These are phyloP conservation scores for Rhinocladiella mackenziei DNA, from an alignment of 2,329 filamentous ascomycete species.

Conservation along the genomic window DNA sequence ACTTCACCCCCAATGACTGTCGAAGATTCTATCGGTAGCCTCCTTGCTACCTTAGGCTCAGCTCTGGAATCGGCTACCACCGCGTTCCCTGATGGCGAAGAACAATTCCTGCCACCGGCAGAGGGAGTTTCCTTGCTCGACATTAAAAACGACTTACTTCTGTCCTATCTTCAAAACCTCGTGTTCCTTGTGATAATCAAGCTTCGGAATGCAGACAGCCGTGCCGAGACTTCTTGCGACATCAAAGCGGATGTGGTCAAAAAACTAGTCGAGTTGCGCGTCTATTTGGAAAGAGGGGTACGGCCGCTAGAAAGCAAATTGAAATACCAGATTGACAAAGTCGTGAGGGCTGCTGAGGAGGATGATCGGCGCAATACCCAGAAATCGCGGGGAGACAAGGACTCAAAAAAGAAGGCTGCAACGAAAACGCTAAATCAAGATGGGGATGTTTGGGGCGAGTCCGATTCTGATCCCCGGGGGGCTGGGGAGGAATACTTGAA, in stretches of 20 bases:
- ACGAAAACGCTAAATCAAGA: slow-evolving; percentile 34
- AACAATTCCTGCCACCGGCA: slow-evolving; percentile 65
- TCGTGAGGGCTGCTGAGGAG: slow-evolving; percentile 80
- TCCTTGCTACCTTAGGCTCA: slow-evolving; percentile 22
- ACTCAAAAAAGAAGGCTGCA: slow-evolving; percentile 31
- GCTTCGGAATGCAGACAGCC: slow-evolving; percentile 52
- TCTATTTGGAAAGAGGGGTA: slow-evolving; percentile 90
- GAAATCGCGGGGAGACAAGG: slow-evolving; percentile 34
- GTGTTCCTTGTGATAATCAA: slow-evolving; percentile 83
- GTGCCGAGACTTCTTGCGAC: slow-evolving; percentile 21
- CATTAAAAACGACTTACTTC: slow-evolving; percentile 92
- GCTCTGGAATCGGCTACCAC: slow-evolving; percentile 20
- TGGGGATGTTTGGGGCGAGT: slow-evolving; percentile 38
- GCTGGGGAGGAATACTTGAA: slow-evolving; percentile 51
- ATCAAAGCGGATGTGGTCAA: slow-evolving; percentile 67
- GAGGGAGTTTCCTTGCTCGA: slow-evolving; percentile 93
- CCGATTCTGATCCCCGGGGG: slow-evolving; percentile 37
- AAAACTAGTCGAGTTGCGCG: slow-evolving; percentile 84
- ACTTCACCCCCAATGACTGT: slow-evolving; percentile 20
- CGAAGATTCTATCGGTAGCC: slow-evolving; percentile 9
- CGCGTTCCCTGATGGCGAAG: slow-evolving; percentile 40
- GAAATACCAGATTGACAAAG: slow-evolving; percentile 94
- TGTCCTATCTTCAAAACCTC: slow-evolving; percentile 92
- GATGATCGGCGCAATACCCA: slow-evolving; percentile 49
- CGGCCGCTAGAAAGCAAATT: slow-evolving; percentile 83